phyloP scores from a whole-genome alignment of 2,329 filamentous ascomycete species.

The Sarocladiaceae sp. region DNA sequence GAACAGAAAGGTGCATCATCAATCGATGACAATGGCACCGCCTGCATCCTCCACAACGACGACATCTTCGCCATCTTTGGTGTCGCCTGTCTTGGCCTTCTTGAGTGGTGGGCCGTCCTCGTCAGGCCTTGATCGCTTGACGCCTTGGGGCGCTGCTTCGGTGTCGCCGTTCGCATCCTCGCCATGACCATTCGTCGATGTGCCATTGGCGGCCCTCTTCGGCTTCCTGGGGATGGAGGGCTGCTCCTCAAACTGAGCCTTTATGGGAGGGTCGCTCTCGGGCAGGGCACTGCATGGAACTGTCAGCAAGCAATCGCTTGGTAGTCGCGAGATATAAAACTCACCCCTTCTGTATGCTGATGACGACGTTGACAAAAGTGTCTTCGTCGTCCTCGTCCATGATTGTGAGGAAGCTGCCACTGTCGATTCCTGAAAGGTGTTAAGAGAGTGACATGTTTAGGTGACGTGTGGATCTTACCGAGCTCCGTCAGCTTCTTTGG shows the following conservation, averaged over 20 bases:
- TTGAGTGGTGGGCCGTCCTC: conserved; percentile 36
- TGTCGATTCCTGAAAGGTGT: conserved; percentile 50
- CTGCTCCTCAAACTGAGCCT: conserved; percentile 35
- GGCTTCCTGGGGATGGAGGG: conserved; percentile 47
- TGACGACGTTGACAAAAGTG: conserved; percentile 71
- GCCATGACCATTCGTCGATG: conserved; percentile 33
- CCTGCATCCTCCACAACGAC: conserved; percentile 47
- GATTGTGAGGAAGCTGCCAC: conserved; percentile 72
- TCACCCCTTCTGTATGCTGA: conserved; percentile 61
- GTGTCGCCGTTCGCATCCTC: conserved; percentile 32
- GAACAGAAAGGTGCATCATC: conserved; percentile 18
- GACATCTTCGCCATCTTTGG: conserved; percentile 28
- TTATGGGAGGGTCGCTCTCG: conserved; percentile 48
- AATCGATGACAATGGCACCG: conserved; percentile 62
- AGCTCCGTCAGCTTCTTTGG: conserved; percentile 72
- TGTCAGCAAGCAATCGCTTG: not conserved
- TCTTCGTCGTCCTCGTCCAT: conserved; percentile 74
- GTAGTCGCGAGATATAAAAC: conserved; percentile 18
- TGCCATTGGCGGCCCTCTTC: conserved; percentile 29
- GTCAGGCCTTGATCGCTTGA: conserved; percentile 42
- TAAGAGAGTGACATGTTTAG: conserved; percentile 13
- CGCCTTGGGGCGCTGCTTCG: conserved; percentile 23
- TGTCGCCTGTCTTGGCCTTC: conserved; percentile 38
- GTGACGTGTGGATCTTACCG: conserved; percentile 34
- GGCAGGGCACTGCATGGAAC: conserved; percentile 30